Conservation (phyloP, 805 yeast genomes). For the Candida krabiensis region DNA sequence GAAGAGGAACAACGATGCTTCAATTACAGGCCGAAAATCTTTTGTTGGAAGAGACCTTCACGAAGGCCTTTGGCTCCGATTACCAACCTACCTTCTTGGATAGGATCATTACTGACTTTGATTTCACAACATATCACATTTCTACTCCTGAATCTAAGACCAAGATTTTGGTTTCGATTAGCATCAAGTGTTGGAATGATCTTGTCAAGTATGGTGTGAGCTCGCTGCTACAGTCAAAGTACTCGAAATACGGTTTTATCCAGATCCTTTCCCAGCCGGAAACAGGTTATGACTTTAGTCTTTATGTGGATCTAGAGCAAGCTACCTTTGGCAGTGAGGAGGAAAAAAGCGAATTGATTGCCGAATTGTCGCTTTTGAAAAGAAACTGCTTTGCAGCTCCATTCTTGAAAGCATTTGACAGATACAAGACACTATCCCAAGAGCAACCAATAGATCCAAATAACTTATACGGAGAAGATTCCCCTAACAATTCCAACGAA, state of each 20-base stretch:
- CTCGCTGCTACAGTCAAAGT: slow-evolving; percentile 51
- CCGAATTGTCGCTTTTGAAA: slow-evolving; percentile 71
- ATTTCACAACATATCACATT: slow-evolving; percentile 90
- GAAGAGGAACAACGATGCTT: too few species aligned
- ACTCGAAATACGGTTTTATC: slow-evolving; percentile 41
- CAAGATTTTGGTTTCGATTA: slow-evolving; percentile 63
- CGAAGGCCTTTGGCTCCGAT: slow-evolving; percentile 60
- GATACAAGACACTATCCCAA: slow-evolving; percentile 68
- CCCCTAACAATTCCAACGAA: slow-evolving; percentile 42
- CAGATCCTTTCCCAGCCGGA: slow-evolving; percentile 51
- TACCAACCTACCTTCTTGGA: slow-evolving; percentile 59
- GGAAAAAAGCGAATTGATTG: slow-evolving; percentile 50
- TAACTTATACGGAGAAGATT: slow-evolving; percentile 41
- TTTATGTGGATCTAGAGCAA: slow-evolving; percentile 56
- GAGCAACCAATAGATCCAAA: slow-evolving; percentile 39
- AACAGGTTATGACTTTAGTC: slow-evolving; percentile 77
- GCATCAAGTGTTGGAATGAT: slow-evolving; percentile 77
- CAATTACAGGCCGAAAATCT: slow-evolving; percentile 84
- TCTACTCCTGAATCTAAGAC: slow-evolving; percentile 81
- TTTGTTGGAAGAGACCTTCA: slow-evolving; percentile 75
- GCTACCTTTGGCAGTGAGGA: slow-evolving; percentile 39
- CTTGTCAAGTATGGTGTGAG: slow-evolving; percentile 65
- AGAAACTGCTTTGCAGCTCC: slow-evolving; percentile 92
- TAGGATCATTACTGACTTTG: slow-evolving; percentile 91
- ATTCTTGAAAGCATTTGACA: slow-evolving; percentile 78